Base-by-base conservation (phyloP, 208 protist species). In the Trypanosoma platydactyli region DNA sequence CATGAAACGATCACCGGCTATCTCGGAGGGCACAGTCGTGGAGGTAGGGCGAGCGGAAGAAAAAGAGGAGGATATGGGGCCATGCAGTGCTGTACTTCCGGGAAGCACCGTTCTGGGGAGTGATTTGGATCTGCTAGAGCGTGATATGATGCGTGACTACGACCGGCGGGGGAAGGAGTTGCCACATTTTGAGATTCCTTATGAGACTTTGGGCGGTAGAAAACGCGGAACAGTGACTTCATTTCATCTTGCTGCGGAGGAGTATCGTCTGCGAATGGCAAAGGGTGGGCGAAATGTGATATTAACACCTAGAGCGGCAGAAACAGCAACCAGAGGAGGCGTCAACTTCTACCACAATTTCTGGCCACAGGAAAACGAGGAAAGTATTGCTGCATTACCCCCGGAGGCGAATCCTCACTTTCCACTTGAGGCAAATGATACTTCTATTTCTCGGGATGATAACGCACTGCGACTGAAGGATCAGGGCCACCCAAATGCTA, bases 41-140 rank as follows among this genome's bases (percentile, higher is more conserved):
- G 22, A 62, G 12, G 29, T 24, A 2, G 44, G 65, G 46, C 25
- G 42, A 15, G 57, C 24, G 11, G 40, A 44, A 1, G 35, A 64
- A 58, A 57, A 67, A 7, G 64, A 53, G 5, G 65, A 57, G 25
- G 49, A 40, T 4, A 50, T 2, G 35, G 20, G 22, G 44, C 42
- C 24, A 13, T 33, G 20, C 7, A 24, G 73, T 51, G 52, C 70
- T 9, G 78, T 94, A 25, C 64, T 65, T 3, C 88, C 88, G 5
- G 60, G 63, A 46, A 81, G 68, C 70, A 92, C 71, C 42, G 77
- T 94, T 38, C 82, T 92, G 30, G 89, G 85, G 45, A 84, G 76
- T 58, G 85, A 92, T 42, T 75, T 94, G 7, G 89, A 94, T 53
- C 81, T 79, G 29, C 68, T 94, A 29, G 85, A 94, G 75, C 64